Conservation (phyloP, 768 basidiomycete genomes). For the Suillus discolor region DNA sequence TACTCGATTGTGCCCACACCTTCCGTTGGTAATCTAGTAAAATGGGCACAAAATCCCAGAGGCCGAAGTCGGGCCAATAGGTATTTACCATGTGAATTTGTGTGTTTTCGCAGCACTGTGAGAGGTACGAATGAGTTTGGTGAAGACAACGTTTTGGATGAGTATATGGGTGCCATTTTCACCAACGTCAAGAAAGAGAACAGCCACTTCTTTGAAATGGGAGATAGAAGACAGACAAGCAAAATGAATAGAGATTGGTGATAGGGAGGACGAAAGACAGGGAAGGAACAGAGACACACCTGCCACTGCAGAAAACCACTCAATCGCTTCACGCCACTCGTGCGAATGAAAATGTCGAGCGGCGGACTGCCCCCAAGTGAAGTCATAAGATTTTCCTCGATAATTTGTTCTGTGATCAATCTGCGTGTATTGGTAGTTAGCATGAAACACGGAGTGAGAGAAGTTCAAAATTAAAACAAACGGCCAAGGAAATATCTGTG, state of each 20-base stretch:
- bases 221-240: slow-evolving; percentile 34
- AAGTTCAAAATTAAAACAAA: slow-evolving; percentile 6
- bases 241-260: neutral
- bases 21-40: slow-evolving; percentile 82
- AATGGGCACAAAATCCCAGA: slow-evolving; percentile 85
- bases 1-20: slow-evolving; percentile 48
- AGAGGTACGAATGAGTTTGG: neutral
- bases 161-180: neutral
- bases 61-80: slow-evolving; percentile 93
- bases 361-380: slow-evolving; percentile 69
- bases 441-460: neutral
- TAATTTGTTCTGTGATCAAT: slow-evolving; percentile 3
- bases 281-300: slow-evolving; percentile 48
- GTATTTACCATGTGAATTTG: slow-evolving; percentile 84
- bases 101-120: slow-evolving; percentile 77
- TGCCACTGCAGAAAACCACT: slow-evolving; percentile 97
- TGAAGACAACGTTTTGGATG: neutral
- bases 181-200: slow-evolving; percentile 39
- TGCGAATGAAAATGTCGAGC: slow-evolving; percentile 87
- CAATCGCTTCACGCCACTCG: slow-evolving; percentile 85
- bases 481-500: neutral
- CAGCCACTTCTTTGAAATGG: slow-evolving; percentile 38
- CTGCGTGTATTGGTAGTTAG: neutral
- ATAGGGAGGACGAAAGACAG: neutral
- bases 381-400: slow-evolving; percentile 65